Base-by-base conservation (phyloP, 306 rosid species). In the Delonix regia region DNA sequence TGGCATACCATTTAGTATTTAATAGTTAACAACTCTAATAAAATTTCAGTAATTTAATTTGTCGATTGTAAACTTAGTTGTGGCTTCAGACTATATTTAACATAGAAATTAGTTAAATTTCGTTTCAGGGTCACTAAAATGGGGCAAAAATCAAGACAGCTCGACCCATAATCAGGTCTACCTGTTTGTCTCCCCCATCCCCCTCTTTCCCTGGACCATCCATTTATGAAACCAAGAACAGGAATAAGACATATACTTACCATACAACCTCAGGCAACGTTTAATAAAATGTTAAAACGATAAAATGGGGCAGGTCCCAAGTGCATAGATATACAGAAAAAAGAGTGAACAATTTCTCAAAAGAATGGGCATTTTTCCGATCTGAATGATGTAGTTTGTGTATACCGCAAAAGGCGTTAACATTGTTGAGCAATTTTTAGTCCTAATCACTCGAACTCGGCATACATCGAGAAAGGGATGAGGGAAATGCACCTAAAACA, bases 11-110 rank as follows among this genome's bases (percentile, higher is more conserved):
- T 25, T 27, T 7, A 16, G 34, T 67, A 44, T 13, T 39, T 65
- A n/a, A 10, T 36, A 45, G 56, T 66, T 41, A 45, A 68, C 56
- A 80, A 6, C 57, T 72, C 59, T 45, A 61, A 21, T 48, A 66
- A 80, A 65, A 39, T 53, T 71, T 57, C 10, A 18, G 60, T 77
- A n/a, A n/a, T n/a, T n/a, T n/a, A n/a, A n/a, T n/a, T 6, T 62
- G 68, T 16, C 34, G 49, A 9, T 9, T 38, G 30, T n/a, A 19
- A 18, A 64, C 49, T 38, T 13, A n/a, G 38, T 64, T 9, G 27
- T 64, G 48, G 48, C 48, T 64, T 24, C 6, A 11, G 42, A 16
- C 27, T 36, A 18, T 18, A 36, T n/a, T 34, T 63, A 1, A 9
- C 47, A 34, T 9, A 63, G 47, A 63, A 36, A 63, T 63, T 63